Evolutionary conservation across 768 basidiomycete genomes (phyloP), one percentile per base, ranked within the genome.

Genomic region (Mycena rosella): DNA sequence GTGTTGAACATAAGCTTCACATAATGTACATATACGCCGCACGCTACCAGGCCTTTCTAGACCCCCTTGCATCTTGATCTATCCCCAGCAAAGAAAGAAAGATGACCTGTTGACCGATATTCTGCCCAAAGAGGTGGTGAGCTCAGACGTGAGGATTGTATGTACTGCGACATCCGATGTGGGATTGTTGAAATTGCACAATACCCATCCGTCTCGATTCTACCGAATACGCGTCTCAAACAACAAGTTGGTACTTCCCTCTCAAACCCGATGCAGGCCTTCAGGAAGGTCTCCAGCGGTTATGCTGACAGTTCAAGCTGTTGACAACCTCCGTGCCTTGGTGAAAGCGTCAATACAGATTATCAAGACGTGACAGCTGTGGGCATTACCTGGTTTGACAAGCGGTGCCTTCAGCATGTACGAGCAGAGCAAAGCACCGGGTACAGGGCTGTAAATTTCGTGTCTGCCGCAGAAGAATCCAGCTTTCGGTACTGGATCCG

Each of bases 361-460:
- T 5, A 14, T 14, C 5, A 22, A 44, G 11, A 44, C 15, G 20
- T n/a, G n/a, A n/a, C 5, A 20, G 18, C 5, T n/a, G 7, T n/a
- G 20, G 2, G 24, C 10, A 5, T 48, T 60, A 49, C 59, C 59
- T 72, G 93, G 94, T 84, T 96, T 96, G 81, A 96, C 96, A 74
- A 96, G 88, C 20, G 95, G 95, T 0, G 96, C 96, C 86, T 97
- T 98, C 82, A 97, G 90, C 95, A 98, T 97, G 87, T 96, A 98
- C 34, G 91, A 93, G 86, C 65, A 98, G 87, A 42, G 96, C n/a
- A 97, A 58, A 99, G 85, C 61, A 98, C 93, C 3, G 93, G 87
- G 86, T 99, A 94, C n/a, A 98, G 84, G 0, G 93, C 91, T 65
- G 89, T 82, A 82, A 95, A 98, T 36, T 78, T 78, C 73, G 82